Conservation (phyloP, 1,139 yeast species). For the Sugiyamaella castrensis region DNA sequence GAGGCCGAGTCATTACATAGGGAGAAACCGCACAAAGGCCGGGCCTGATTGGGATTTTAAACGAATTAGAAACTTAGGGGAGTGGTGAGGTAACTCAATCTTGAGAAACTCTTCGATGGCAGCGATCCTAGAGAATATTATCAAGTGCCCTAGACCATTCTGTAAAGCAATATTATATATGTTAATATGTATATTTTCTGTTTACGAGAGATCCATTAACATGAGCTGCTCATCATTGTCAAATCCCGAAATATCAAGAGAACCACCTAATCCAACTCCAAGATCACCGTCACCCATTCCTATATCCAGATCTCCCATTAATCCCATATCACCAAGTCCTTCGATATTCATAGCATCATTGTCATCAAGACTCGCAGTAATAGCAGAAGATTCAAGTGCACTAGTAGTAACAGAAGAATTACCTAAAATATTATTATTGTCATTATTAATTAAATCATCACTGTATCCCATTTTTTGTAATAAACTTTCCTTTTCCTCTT, state of each 20-base stretch:
- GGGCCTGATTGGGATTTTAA: no score
- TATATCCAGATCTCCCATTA: constrained; percentile 10
- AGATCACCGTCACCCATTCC: constrained; percentile 13
- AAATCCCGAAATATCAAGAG: constrained; percentile 12
- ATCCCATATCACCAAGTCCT: constrained; percentile 8
- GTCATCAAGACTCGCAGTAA: neutral
- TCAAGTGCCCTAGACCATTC: no score
- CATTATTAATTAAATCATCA: neutral
- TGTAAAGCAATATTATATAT: no score
- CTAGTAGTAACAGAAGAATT: neutral
- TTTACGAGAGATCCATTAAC: constrained; percentile 16
- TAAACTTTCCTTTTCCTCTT: neutral
- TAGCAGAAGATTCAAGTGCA: neutral
- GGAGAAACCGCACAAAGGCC: no score
- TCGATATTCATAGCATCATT: constrained; percentile 2
- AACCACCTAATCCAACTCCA: constrained; percentile 5
- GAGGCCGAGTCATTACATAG: no score
- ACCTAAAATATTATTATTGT: neutral
- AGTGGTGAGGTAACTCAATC: no score
- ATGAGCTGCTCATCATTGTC: constrained; percentile 17
- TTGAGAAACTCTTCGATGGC: no score
- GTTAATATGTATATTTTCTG: no score
- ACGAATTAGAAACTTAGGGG: no score
- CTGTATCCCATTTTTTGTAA: neutral
- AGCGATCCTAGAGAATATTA: no score